Percentiles rank a stretch among this genome's conserved stretches.
Conservation (phyloP, 257 asterid species). For the Solanum rostratum region DNA sequence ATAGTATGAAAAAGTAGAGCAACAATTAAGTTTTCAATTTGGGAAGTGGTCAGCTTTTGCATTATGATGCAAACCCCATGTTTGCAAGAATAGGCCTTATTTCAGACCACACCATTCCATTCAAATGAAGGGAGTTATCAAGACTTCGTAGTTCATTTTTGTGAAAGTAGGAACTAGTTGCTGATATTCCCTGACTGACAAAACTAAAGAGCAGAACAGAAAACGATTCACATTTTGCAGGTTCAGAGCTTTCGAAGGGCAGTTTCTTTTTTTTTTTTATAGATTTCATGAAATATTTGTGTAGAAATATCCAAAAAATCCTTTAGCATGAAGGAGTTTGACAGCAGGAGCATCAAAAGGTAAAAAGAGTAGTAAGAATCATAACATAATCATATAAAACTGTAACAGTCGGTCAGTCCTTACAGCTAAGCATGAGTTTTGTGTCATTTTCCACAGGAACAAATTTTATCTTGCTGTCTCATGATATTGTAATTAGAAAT, state of each 20-base stretch:
- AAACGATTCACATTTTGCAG: neutral
- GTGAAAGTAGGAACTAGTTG: neutral
- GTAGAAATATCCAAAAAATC: neutral
- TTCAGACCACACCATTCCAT: neutral
- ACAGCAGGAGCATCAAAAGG: neutral
- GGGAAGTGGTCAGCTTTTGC: neutral
- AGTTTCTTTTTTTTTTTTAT: neutral
- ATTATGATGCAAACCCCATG: neutral
- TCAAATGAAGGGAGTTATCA: neutral
- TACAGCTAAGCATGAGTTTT: neutral
- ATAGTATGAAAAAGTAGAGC: neutral
- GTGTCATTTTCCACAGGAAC: neutral
- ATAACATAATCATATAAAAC: neutral
- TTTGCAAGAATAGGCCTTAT: neutral
- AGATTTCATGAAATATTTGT: neutral
- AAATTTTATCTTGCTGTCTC: neutral
- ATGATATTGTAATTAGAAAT: neutral
- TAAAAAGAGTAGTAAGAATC: neutral
- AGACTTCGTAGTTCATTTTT: neutral
- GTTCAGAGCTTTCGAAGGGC: neutral
- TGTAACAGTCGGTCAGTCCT: neutral
- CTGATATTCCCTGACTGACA: neutral
- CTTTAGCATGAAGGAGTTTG: neutral
- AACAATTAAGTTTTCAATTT: neutral
- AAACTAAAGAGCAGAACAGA: neutral